These are phyloP conservation scores for Chamaecyparis obtusa DNA, from an alignment of 75 land plant species.

Conservation along the genomic window DNA sequence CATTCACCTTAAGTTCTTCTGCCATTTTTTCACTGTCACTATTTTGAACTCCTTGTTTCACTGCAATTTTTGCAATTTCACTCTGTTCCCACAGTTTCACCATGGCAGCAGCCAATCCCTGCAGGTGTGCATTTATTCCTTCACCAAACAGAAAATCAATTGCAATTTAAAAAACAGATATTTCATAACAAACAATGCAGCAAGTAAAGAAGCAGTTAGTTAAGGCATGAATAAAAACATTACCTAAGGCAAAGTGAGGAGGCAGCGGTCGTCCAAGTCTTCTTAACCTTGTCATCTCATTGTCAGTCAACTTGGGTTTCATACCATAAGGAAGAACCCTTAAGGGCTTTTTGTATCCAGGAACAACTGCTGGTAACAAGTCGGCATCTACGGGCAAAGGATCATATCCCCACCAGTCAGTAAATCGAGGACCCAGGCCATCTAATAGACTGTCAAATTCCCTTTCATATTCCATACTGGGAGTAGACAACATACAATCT, in stretches of 20 bases:
- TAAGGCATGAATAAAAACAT: not conserved
- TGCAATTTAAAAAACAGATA: not conserved
- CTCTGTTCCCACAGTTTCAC: conserved; percentile 92
- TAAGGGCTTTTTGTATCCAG: conserved; percentile 32
- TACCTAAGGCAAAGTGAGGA: conserved; percentile 56
- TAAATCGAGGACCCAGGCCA: conserved; percentile 44
- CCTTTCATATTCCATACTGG: conserved; percentile 22
- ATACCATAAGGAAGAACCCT: conserved; percentile 40
- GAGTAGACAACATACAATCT: not conserved
- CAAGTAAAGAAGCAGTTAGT: not conserved
- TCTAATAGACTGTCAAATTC: conserved; percentile 38
- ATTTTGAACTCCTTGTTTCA: conserved; percentile 91
- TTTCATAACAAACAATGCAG: not conserved
- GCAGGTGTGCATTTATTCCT: conserved; percentile 88
- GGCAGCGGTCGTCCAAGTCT: conserved; percentile 37
- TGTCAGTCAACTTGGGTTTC: conserved; percentile 26
- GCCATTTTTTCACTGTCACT: conserved; percentile 80
- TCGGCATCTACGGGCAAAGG: conserved; percentile 59
- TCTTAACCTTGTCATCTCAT: conserved; percentile 40
- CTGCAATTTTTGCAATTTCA: conserved; percentile 91
- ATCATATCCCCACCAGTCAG: conserved; percentile 41
- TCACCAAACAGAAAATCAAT: conserved; percentile 4
- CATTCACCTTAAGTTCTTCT: conserved; percentile 85
- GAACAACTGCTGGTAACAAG: conserved; percentile 44
- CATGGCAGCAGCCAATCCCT: conserved; percentile 91